Evolutionary conservation across 2,329 filamentous ascomycete genomes (phyloP).

Genomic region (Microdochium trichocladiopsis): DNA sequence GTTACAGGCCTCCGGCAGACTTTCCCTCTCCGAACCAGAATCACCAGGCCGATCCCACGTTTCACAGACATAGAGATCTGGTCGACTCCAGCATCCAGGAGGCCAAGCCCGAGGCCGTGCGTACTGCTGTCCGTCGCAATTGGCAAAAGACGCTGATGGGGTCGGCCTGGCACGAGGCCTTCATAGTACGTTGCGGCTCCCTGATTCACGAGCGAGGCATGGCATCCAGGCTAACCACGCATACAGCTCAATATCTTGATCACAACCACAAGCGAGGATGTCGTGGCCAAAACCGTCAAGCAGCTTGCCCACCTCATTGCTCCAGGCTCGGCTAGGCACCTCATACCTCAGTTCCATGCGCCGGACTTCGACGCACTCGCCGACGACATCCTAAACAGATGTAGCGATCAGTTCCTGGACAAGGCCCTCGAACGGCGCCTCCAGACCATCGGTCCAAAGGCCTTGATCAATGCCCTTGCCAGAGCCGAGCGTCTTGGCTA

Average conservation of each 20-base stretch:
- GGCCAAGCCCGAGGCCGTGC: background rate
- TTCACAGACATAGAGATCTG: background rate
- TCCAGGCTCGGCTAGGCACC: constrained; percentile 22
- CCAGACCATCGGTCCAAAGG: constrained; percentile 44
- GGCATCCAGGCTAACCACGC: too few species aligned
- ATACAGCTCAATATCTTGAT: background rate
- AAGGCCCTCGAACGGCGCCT: constrained; percentile 43
- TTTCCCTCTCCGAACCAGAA: background rate
- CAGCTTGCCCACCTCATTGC: constrained; percentile 5
- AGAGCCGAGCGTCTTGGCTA: constrained; percentile 51
- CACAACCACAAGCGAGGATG: constrained; percentile 28
- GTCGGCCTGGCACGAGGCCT: background rate
- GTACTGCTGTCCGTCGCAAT: background rate
- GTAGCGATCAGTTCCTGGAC: constrained; percentile 43
- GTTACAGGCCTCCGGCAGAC: background rate
- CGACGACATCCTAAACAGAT: constrained; percentile 34
- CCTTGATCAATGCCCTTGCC: constrained; percentile 49
- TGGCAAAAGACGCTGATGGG: background rate
- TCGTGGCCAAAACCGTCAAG: constrained; percentile 34
- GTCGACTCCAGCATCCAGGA: background rate
- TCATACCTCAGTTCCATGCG: constrained; percentile 30
- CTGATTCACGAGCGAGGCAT: too few species aligned
- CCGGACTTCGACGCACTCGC: constrained; percentile 38
- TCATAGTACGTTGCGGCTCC: background rate
- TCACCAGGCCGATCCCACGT: background rate